Conservation (phyloP, 768 basidiomycete genomes). For the Pulveroboletus sp. region DNA sequence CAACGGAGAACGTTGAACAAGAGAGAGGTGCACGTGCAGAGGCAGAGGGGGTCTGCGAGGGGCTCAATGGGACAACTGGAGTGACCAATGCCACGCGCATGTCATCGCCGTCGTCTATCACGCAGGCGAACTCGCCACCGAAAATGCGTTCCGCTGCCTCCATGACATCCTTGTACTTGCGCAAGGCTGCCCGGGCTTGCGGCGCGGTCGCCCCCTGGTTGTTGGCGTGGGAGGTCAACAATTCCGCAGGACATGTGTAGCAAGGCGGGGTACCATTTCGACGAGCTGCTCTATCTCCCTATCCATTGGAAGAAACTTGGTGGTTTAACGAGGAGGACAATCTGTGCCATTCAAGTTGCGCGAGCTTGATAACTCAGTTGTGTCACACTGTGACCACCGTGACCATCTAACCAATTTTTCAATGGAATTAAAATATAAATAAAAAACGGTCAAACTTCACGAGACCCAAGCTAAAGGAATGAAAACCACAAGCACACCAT, state of each 20-base stretch:
- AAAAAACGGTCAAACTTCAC: conserved; percentile 11
- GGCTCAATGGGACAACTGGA: conserved; percentile 24
- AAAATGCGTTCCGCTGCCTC: conserved; percentile 85
- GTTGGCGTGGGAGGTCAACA: conserved; percentile 2
- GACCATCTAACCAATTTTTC: conserved; percentile 2
- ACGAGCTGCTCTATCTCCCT: conserved; percentile 59
- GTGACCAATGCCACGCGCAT: conserved; percentile 40
- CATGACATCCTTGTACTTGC: conserved; percentile 85
- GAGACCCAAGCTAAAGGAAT: conserved; percentile 13
- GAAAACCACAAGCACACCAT: neutral
- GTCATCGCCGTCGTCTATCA: conserved; percentile 53
- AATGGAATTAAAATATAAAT: conserved; percentile 12
- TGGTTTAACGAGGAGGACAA: conserved; percentile 9
- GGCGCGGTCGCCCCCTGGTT: conserved; percentile 74
- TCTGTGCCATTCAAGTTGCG: conserved; percentile 18
- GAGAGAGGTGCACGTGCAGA: conserved; percentile 15
- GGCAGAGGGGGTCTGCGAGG: conserved; percentile 24
- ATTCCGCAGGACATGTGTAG: neutral
- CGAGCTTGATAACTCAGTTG: conserved; percentile 17
- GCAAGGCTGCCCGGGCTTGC: conserved; percentile 82
- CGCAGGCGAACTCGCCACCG: conserved; percentile 78
- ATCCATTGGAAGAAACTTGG: conserved; percentile 37
- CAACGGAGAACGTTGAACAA: neutral
- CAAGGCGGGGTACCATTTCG: conserved; percentile 45
- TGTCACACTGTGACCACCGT: conserved; percentile 26